A percentile compares a stretch with the other conserved stretches of the same genome.
phyloP scores from a whole-genome alignment of 768 basidiomycete species.

The Chiua virens region DNA sequence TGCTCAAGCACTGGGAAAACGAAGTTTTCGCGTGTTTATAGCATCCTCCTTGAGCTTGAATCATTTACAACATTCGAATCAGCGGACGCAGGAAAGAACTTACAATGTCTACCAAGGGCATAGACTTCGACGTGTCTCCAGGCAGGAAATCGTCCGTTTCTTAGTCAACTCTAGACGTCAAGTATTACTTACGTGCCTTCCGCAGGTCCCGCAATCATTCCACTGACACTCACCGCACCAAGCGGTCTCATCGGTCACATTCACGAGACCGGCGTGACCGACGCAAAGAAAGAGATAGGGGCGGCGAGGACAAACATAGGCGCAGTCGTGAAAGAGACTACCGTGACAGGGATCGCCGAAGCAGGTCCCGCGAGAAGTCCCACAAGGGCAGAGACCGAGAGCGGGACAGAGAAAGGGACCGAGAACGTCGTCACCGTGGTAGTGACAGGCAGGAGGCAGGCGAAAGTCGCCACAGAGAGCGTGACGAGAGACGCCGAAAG shows the following conservation, averaged over 20 bases:
- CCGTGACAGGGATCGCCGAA: constrained; percentile 47
- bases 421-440: constrained; percentile 46
- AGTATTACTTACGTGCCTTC: constrained; percentile 7
- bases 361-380: constrained; percentile 51
- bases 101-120: constrained; percentile 50
- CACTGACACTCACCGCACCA: constrained; percentile 72
- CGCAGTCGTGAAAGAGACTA: constrained; percentile 58
- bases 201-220: constrained; percentile 70
- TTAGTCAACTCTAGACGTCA: background rate
- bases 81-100: constrained; percentile 4
- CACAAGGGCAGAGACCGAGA: constrained; percentile 39
- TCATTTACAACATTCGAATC: constrained; percentile 10
- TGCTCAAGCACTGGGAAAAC: constrained; percentile 20
- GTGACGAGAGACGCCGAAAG: constrained; percentile 63
- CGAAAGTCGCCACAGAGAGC: constrained; percentile 53
- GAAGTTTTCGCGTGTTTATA: constrained; percentile 38
- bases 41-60: constrained; percentile 7
- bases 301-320: constrained; percentile 60
- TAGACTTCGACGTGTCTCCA: constrained; percentile 66
- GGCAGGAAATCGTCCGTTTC: constrained; percentile 59
- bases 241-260: constrained; percentile 67
- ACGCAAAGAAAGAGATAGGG: constrained; percentile 49
- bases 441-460: constrained; percentile 48
- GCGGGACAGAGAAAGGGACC: constrained; percentile 31
- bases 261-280: constrained; percentile 55